These are phyloP conservation scores for Penicillium verhagenii DNA, from an alignment of 495 filamentous ascomycete genomes.

Conservation along the genomic window DNA sequence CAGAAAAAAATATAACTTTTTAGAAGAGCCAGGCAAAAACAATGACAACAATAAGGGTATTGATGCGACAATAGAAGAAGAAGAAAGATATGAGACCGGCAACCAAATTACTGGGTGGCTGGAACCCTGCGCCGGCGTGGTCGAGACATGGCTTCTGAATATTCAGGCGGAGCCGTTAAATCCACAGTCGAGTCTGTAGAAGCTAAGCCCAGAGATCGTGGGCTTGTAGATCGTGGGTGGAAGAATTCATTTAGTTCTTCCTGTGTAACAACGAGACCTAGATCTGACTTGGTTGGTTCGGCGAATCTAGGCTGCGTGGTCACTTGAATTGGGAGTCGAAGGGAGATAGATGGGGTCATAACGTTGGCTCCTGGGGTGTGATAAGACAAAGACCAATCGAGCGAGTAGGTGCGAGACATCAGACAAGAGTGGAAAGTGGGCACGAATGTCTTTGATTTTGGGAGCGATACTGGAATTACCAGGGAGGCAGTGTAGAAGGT, in stretches of 20 bases:
- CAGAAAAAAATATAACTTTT: not conserved
- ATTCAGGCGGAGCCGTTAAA: conserved; percentile 18
- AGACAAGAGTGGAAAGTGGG: conserved; percentile 92
- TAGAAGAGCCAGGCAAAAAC: not conserved
- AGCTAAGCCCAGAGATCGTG: conserved; percentile 31
- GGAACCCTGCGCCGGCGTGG: not conserved
- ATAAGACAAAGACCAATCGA: conserved; percentile 66
- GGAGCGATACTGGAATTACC: conserved; percentile 72
- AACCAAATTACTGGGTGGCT: not conserved
- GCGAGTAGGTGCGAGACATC: conserved; percentile 71
- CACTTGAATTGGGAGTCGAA: conserved; percentile 79
- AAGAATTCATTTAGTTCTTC: conserved; percentile 42
- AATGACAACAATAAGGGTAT: not conserved
- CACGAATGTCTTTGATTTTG: conserved; percentile 67
- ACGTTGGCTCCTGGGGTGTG: conserved; percentile 56
- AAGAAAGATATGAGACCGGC: not conserved
- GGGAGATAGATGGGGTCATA: conserved; percentile 53
- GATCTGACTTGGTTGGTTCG: conserved; percentile 16
- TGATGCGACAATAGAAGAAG: not conserved
- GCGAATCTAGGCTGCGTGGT: conserved; percentile 29
- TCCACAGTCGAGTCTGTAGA: conserved; percentile 11
- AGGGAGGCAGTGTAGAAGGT: conserved; percentile 67
- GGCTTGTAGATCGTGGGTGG: conserved; percentile 33
- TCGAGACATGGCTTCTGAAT: conserved; percentile 14
- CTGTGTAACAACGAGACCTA: conserved; percentile 31